A percentile compares a stretch with the other conserved stretches of the same genome.
Evolutionary conservation across 1,284 basidiomycete genomes (phyloP).

Genomic region (Melampsora allii-populina): DNA sequence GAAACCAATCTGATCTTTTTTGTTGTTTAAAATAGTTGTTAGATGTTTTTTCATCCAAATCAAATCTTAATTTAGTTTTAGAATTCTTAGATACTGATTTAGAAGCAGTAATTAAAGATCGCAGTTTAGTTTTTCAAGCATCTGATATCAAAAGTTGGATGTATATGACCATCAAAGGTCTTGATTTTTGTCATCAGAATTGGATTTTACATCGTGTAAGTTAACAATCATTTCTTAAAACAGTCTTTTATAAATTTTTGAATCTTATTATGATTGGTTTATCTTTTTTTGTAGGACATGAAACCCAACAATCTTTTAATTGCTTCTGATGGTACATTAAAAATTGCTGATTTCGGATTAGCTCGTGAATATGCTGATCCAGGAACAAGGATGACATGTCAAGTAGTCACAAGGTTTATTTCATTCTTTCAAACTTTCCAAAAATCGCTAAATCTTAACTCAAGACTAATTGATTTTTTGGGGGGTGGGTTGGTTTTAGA

Average conservation of each 20-base stretch:
- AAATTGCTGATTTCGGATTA: conserved; percentile 98
- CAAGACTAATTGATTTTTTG: background rate
- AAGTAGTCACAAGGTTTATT: conserved; percentile 84
- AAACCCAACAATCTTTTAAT: conserved; percentile 99
- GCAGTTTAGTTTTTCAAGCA: conserved; percentile 81
- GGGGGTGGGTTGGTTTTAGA: conserved; percentile 55
- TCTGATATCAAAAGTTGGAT: conserved; percentile 99
- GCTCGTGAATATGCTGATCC: conserved; percentile 93
- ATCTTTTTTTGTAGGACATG: conserved; percentile 65
- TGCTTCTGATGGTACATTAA: conserved; percentile 81
- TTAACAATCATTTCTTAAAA: conserved; percentile 36
- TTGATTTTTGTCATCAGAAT: conserved; percentile 95
- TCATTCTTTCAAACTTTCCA: background rate
- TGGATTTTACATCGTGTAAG: conserved; percentile 86
- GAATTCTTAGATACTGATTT: conserved; percentile 98
- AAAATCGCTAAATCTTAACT: background rate
- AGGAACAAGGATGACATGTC: conserved; percentile 91
- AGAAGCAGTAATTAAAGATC: conserved; percentile 94
- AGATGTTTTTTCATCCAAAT: conserved; percentile 95
- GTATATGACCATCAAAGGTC: conserved; percentile 92
- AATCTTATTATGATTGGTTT: background rate
- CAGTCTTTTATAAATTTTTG: background rate
- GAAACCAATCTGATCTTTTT: background rate
- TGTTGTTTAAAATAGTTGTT: conserved; percentile 63
- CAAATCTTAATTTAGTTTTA: conserved; percentile 92